Evolutionary conservation across 352 stramenopile genomes (phyloP), one percentile per base, ranked within the genome.

Genomic region (Thalassiosira hispida): DNA sequence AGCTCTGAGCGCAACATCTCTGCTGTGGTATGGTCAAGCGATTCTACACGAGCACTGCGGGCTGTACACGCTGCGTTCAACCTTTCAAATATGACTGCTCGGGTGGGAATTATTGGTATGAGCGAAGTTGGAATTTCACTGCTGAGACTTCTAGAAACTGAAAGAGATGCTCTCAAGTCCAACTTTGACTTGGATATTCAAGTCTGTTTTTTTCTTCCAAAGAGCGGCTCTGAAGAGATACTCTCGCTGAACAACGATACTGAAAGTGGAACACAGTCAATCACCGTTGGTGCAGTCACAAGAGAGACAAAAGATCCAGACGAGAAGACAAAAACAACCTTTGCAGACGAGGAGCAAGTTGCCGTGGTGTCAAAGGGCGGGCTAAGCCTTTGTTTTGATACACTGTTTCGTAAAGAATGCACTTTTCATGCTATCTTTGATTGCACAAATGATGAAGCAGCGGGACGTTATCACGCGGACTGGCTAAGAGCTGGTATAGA

Each of bases 51-150:
- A 35, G 96, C 96, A 35, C 82, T 99, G 25, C 93, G 96, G 33
- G 95, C 96, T 2, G 94, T 97, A 8, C 96, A 99, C 87, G 95
- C 96, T 38, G 95, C 95, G 2, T 99, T 99, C 85, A 96, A 97
- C 66, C 85, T 99, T 16, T 97, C 94, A 5, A 91, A 97, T 77
- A 95, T 96, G 56, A 96, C 92, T 7, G 94, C 98, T 57, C 96
- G 94, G 31, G 96, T 98, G 18, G 96, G 93, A 42, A 79, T 98
- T 35, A 84, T 98, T 42, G 96, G 96, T 14, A 86, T 89, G 4
- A 93, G 96, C 55, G 89, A 94, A 51, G 90, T 97, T 20, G 96
- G 96, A 51, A 85, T 90, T 22, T 94, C 94, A 27, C 79, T 98
- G 14, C 75, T 98, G n/a, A 89, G 89, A 59, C 93, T 98, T 31